phyloP scores from a whole-genome alignment of 2,329 filamentous ascomycete genomes.

The Nothopassalora personata region DNA sequence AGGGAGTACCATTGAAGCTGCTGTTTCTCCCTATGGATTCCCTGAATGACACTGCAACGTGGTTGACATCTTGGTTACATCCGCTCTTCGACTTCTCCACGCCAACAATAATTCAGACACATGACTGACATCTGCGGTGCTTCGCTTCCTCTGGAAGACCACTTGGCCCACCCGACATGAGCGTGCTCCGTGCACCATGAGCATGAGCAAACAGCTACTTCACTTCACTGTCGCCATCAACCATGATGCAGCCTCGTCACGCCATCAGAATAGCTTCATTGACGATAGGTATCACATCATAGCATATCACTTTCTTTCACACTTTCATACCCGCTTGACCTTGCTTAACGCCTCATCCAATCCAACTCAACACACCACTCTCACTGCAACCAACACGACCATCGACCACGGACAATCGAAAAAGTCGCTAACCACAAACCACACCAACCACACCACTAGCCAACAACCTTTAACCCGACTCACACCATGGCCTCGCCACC shows the following conservation, averaged over 20 bases:
- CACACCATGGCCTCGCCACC: neutral
- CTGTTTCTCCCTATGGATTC: neutral
- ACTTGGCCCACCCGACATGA: neutral
- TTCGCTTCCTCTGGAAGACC: neutral
- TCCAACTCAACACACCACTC: too few species aligned
- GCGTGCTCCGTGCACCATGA: neutral
- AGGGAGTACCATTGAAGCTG: neutral
- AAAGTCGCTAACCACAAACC: too few species aligned
- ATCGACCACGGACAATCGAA: too few species aligned
- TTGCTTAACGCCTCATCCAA: too few species aligned
- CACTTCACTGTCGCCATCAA: neutral
- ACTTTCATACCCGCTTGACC: too few species aligned
- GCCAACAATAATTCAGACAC: neutral
- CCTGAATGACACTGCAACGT: neutral
- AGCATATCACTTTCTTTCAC: neutral
- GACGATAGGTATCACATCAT: neutral
- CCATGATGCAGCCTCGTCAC: neutral
- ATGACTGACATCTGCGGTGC: neutral
- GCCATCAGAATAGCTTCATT: neutral
- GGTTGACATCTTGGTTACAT: neutral
- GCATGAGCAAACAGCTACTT: neutral
- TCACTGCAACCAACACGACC: too few species aligned
- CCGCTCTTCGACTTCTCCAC: neutral
- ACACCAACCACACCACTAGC: too few species aligned
- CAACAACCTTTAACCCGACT: neutral